Conservation (phyloP, 2,329 filamentous ascomycete genomes). For the Aspergillus chevalieri region DNA sequence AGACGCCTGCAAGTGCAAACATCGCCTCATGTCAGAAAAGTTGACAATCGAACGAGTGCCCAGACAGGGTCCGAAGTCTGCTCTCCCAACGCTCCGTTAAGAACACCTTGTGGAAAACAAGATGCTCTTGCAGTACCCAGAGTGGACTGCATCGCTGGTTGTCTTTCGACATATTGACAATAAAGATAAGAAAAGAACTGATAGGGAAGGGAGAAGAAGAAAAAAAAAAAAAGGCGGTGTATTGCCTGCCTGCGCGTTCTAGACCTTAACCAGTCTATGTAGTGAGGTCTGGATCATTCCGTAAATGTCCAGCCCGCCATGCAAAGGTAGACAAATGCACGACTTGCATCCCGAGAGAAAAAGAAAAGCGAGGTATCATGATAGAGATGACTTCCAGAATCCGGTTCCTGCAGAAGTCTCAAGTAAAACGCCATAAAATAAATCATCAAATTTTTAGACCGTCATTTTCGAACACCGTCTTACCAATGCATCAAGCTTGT, state of each 20-base stretch:
- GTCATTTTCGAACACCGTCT: conserved; percentile 18
- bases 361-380: background rate
- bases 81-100: conserved; percentile 82
- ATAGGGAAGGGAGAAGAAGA: conserved; percentile 4
- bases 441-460: conserved; percentile 15
- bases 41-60: conserved; percentile 17
- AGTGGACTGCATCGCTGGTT: conserved; percentile 66
- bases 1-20: conserved; percentile 11
- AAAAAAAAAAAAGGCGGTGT: conserved; percentile 1
- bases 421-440: conserved; percentile 8
- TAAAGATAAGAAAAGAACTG: background rate
- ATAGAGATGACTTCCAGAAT: too few species aligned
- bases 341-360: background rate
- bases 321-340: background rate
- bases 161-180: background rate
- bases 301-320: too few species aligned
- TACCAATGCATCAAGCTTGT: conserved; percentile 7
- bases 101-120: conserved; percentile 58
- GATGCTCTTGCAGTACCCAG: conserved; percentile 65
- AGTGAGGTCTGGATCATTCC: too few species aligned
- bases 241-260: too few species aligned
- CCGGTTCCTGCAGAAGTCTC: background rate
- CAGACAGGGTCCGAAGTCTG: conserved; percentile 24
- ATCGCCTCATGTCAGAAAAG: conserved; percentile 7
- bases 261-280: too few species aligned